Evolutionary conservation across 441 rosid genomes (phyloP).

Genomic region (Omphalea diandra): DNA sequence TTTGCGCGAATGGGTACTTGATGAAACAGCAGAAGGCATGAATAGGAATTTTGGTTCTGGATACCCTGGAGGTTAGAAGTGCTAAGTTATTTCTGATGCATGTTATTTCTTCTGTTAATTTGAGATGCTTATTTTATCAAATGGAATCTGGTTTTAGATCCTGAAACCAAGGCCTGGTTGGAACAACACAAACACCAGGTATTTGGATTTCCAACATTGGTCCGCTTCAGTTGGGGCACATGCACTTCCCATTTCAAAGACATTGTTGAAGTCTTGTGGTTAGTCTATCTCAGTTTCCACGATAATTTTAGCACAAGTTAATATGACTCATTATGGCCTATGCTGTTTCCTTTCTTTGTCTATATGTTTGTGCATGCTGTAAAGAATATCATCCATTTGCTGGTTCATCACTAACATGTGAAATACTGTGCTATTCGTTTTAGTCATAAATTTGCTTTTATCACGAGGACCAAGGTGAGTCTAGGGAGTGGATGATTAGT

Average conservation of each 20-base stretch:
- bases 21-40: constrained; percentile 72
- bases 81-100: neutral
- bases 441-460: neutral
- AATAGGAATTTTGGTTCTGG: constrained; percentile 86
- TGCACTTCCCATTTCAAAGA: constrained; percentile 71
- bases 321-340: neutral
- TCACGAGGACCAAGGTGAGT: neutral
- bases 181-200: constrained; percentile 62
- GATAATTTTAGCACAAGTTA: neutral
- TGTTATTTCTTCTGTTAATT: neutral
- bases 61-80: constrained; percentile 82
- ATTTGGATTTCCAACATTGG: constrained; percentile 90
- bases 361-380: neutral
- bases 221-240: constrained; percentile 97
- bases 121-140: neutral
- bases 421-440: neutral
- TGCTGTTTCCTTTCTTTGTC: neutral
- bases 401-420: neutral
- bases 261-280: constrained; percentile 72
- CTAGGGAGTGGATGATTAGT: neutral
- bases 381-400: neutral
- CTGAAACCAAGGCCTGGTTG: constrained; percentile 63
- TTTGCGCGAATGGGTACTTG: constrained; percentile 72
- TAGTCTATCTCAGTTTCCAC: constrained; percentile 28
- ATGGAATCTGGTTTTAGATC: constrained; percentile 49